Base-by-base conservation (phyloP, 306 rosid species). In the Mucuna pruriens region DNA sequence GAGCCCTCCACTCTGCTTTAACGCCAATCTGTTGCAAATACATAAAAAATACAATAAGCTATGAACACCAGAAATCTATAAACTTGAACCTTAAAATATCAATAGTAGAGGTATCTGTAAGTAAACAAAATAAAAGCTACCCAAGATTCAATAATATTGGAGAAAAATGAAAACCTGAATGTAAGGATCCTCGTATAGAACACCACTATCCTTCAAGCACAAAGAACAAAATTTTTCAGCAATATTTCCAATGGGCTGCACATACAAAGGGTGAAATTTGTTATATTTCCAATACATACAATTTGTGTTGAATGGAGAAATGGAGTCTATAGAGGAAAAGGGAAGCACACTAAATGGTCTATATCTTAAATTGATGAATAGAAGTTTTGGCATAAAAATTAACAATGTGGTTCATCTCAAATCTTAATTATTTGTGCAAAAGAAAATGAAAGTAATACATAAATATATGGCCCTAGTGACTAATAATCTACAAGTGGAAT, bases 151-250 rank as follows among this genome's bases (percentile, higher is more conserved):
- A 48, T 42, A 44, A 10, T 29, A 31, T 60, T 20, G 69, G 72
- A 62, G 40, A 38, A 78, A 52, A 29, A 51, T 79, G 62, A 36
- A 63, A 57, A 92, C 94, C 94, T 92, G 97, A 80, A 90, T 86
- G 84, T 89, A 71, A 78, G 94, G 97, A 83, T 92, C 94, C 85
- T 92, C 97, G 2, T 90, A 90, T 48, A 92, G 86, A 80, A 92
- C 89, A 40, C 97, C 97, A 73, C 92, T 87, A 83, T 92, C 97
- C 83, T 92, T 92, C 85, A 88, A 79, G 84, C 94, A 88, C 89
- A 92, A 79, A 79, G 94, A 91, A 51, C 44, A 83, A 81, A 92
- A 92, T 75, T 90, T 88, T 90, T 90, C 94, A 19, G 89, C 87
- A 71, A 77, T 82, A 74, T 83, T 85, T 84, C 97, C 94, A 44